phyloP scores from a whole-genome alignment of 805 yeast species.

The Candida ovalis region DNA sequence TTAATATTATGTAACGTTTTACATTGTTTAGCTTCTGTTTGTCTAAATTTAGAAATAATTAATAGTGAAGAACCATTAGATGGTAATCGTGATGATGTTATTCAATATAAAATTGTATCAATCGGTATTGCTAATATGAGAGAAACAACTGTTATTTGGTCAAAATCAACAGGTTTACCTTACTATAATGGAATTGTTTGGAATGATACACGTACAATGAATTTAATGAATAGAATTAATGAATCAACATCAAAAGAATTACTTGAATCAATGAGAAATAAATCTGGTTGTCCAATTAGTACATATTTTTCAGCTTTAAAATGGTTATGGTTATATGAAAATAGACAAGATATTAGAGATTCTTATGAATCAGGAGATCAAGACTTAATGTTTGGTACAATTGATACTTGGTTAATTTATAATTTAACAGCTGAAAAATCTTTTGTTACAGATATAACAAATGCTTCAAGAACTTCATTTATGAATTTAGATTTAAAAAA shows the following conservation, averaged over 20 bases:
- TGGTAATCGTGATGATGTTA: conserved; percentile 19
- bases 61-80: conserved; percentile 43
- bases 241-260: conserved; percentile 49
- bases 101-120: conserved; percentile 53
- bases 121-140: conserved; percentile 95
- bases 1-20: conserved; percentile 77
- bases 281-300: conserved; percentile 82
- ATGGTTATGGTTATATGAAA: conserved; percentile 83
- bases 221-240: conserved; percentile 60
- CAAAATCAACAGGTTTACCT: conserved; percentile 75
- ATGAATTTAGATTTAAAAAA: conserved; percentile 74
- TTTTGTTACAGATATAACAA: conserved; percentile 82
- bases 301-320: conserved; percentile 92
- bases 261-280: conserved; percentile 54
- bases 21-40: conserved; percentile 64
- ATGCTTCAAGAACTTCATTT: conserved; percentile 87
- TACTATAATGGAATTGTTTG: conserved; percentile 88
- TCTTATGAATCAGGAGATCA: conserved; percentile 70
- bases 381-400: conserved; percentile 84
- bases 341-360: conserved; percentile 59
- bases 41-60: conserved; percentile 51
- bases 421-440: conserved; percentile 68
- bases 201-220: conserved; percentile 89
- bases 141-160: conserved; percentile 91
- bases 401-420: conserved; percentile 91